A percentile compares a stretch with the other conserved stretches of the same genome.
phyloP scores from a whole-genome alignment of 768 basidiomycete species.

The Cystofilobasidium ferigula region DNA sequence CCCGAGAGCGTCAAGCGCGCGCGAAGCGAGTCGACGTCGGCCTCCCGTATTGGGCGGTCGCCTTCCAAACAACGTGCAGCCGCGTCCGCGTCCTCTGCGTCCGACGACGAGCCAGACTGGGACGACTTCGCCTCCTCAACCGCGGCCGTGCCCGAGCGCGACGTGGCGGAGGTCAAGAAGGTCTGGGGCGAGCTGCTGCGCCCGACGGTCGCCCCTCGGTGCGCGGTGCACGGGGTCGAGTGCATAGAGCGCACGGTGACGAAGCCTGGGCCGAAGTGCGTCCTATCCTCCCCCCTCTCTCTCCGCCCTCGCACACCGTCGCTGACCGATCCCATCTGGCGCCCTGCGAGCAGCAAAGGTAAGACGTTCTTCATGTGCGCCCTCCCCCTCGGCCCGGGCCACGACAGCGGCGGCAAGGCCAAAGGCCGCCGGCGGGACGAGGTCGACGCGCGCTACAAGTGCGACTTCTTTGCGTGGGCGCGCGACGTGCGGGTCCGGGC shows the following conservation, averaged over 20 bases:
- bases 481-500: not conserved
- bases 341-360: slow-evolving; percentile 8
- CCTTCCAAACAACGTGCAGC: too few species aligned
- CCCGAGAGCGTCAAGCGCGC: too few species aligned
- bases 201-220: not conserved
- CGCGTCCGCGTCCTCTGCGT: not conserved
- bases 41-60: too few species aligned
- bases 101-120: not conserved
- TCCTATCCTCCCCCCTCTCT: too few species aligned
- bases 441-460: slow-evolving; percentile 7
- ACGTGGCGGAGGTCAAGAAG: not conserved
- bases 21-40: not conserved
- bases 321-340: not conserved
- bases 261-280: slow-evolving; percentile 21
- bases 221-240: slow-evolving; percentile 12
- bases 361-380: slow-evolving; percentile 21
- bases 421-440: slow-evolving; percentile 12
- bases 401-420: slow-evolving; percentile 11
- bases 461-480: slow-evolving; percentile 13
- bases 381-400: slow-evolving; percentile 18
- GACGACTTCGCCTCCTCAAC: not conserved
- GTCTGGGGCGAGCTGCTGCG: not conserved
- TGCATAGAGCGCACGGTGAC: slow-evolving; percentile 19
- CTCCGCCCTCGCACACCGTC: too few species aligned
- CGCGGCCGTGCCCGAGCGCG: not conserved